phyloP scores from a whole-genome alignment of 2,329 filamentous ascomycete species.

The Arthrinium puccinioides region DNA sequence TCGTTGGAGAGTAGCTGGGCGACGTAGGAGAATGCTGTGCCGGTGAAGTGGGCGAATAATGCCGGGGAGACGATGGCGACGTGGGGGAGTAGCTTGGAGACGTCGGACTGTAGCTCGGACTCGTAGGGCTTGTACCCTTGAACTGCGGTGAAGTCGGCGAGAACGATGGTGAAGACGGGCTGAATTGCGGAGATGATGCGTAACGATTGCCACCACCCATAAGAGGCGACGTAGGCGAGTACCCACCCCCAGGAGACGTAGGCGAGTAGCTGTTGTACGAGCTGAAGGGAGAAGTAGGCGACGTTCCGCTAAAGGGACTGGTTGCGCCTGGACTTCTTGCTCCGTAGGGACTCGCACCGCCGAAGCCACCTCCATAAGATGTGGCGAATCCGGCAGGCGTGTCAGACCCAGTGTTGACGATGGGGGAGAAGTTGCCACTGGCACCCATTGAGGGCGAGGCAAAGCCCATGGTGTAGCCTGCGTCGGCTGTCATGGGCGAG shows the following conservation, averaged over 20 bases:
- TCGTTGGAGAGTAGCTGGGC: conserved; percentile 64
- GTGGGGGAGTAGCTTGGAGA: conserved; percentile 59
- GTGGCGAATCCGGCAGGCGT: conserved; percentile 58
- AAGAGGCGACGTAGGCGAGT: conserved; percentile 71
- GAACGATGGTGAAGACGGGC: conserved; percentile 56
- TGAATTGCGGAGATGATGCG: conserved; percentile 55
- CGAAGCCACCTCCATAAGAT: conserved; percentile 47
- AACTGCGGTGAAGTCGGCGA: conserved; percentile 43
- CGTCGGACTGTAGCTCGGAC: conserved; percentile 57
- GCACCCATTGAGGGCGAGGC: conserved; percentile 48
- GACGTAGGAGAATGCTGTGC: conserved; percentile 69
- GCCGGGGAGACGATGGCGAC: conserved; percentile 47
- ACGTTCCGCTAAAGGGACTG: conserved; percentile 68
- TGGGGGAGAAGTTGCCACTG: conserved; percentile 66
- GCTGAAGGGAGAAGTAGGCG: conserved; percentile 57
- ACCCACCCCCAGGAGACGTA: conserved; percentile 65
- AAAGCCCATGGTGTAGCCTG: conserved; percentile 53
- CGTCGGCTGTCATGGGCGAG: conserved; percentile 64
- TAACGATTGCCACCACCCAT: conserved; percentile 50
- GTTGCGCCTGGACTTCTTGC: conserved; percentile 63
- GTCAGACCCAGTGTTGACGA: conserved; percentile 68
- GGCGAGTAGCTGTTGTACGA: conserved; percentile 60
- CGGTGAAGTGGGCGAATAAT: conserved; percentile 67
- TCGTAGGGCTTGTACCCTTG: conserved; percentile 46
- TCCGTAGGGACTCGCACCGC: conserved; percentile 57